Base-by-base conservation (phyloP, 208 protist genomes). In the Trypanosoma melophagium region DNA sequence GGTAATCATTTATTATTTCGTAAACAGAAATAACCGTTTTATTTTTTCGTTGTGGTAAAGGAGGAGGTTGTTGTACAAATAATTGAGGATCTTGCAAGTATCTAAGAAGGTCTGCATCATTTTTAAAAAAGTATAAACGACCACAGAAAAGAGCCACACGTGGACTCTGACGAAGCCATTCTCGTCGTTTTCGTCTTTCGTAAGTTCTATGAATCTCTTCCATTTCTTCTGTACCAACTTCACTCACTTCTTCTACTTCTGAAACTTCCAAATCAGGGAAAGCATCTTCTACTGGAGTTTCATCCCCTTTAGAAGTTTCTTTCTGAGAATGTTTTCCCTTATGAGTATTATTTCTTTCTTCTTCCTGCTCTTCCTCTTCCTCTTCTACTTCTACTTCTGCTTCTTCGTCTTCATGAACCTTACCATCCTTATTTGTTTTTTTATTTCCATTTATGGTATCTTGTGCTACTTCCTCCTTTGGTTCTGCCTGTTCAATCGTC, bases 121-220 rank as follows among this genome's bases (percentile, higher is more conserved):
- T 78, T 17, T 86, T 66, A 73, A 97, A 95, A 56, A 89, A 91
- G 73, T 86, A 97, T 14, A 93, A 65, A 10, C 81, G 80, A 38
- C 66, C 57, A 66, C 79, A 65, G 24, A 97, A 77, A 8, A 89
- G 68, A 5, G 75, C 85, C 17, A 68, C 74, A 10, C 88, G 84
- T 12, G 70, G 84, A 16, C 78, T 69, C 8, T 49, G 69, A 38
- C 69, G 64, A 21, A 80, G 66, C 53, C 63, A 66, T 4, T 64
- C 58, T n/a, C 69, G 67, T 21, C 64, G 49, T 41, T 76, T 56
- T n/a, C 59, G 62, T 22, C 76, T 67, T 52, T 81, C 66, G 25
- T 83, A 56, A 4, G 74, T 73, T 31, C 76, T 66, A 41, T 65
- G 75, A 75, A 93, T 72, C 67, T 95, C 89, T 40, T 89, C 84